Evolutionary conservation across 2,329 filamentous ascomycete genomes (phyloP), one percentile per base, ranked within the genome.

Genomic region (Paecilomyces sp.): DNA sequence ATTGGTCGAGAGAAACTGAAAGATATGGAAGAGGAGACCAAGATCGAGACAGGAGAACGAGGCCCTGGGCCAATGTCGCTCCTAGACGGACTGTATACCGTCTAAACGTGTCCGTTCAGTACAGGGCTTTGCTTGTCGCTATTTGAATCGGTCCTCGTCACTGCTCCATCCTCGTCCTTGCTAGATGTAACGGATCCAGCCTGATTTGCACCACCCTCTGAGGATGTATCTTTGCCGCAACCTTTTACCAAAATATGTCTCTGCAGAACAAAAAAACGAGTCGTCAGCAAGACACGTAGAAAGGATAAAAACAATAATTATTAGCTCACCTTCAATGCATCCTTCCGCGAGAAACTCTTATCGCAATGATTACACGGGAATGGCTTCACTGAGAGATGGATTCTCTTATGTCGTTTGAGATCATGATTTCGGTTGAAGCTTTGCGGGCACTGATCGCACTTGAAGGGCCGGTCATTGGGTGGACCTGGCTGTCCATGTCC

Each of bases 391-490:
- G 92, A 90, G 60, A 97, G 77, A 75, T 99, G 94, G 61, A 97
- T 97, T 56, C 92, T 82, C 80, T 96, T 96, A 74, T 99, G 94
- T 57, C 94, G 85, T 77, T 99, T 99, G 67, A 97, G 76, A 70
- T 97, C 94, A 71, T 97, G 94, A 65, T 97, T 97, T 3, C 94
- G 83, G 74, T 96, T 97, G 79, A 99, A 99, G 41, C 90, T 92
- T 72, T 96, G 91, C 0, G 90, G 86, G 70, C 94, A 99, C 71
- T 90, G 84, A 67, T 97, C 92, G 72, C 94, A 99, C 75, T 92
- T 92, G 80, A 96, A 97, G 0, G 94, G 94, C 4, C 93, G 86
- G 66, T 97, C 93, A 59, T 89, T 88, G 30, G 83, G 80, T 9
- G 82, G 78, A 2, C 76, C 76, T 22, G 79, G 76, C 62, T 82